Evolutionary conservation across 179 eudicot genomes (phyloP).

Genomic region (Beta macrorhiza): DNA sequence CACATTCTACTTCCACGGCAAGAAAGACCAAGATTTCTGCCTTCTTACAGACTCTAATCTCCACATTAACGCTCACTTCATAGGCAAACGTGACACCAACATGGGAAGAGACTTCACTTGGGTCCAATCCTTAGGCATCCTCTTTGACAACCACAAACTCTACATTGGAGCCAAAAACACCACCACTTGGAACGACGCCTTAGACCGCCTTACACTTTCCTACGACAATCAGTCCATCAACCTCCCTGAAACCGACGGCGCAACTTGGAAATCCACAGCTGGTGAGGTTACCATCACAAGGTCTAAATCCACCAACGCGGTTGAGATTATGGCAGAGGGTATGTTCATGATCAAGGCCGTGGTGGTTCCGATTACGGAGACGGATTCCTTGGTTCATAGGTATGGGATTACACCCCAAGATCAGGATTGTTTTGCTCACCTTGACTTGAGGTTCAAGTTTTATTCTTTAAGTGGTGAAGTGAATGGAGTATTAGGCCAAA

Average conservation of each 20-base stretch:
- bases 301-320: conserved; percentile 37
- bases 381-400: conserved; percentile 60
- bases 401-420: conserved; percentile 48
- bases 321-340: conserved; percentile 45
- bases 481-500: conserved; percentile 68
- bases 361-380: conserved; percentile 50
- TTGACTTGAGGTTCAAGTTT: conserved; percentile 70
- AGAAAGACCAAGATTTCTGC: conserved; percentile 64
- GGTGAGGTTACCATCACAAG: conserved; percentile 37
- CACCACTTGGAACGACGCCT: conserved; percentile 50
- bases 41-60: conserved; percentile 60
- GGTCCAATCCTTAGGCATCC: conserved; percentile 67
- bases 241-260: conserved; percentile 35
- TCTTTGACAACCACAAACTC: conserved; percentile 51
- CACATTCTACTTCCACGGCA: conserved; percentile 75
- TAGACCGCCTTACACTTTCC: conserved; percentile 47
- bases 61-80: conserved; percentile 73
- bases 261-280: conserved; percentile 32
- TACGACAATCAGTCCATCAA: conserved; percentile 44
- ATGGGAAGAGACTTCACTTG: conserved; percentile 70
- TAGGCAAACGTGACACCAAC: conserved; percentile 50
- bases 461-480: conserved; percentile 47
- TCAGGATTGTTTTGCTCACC: conserved; percentile 73
- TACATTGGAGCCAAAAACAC: conserved; percentile 60
- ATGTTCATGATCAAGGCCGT: conserved; percentile 56